These are phyloP conservation scores for Hortiboletus campestris DNA, from an alignment of 768 basidiomycete species.

Conservation along the genomic window DNA sequence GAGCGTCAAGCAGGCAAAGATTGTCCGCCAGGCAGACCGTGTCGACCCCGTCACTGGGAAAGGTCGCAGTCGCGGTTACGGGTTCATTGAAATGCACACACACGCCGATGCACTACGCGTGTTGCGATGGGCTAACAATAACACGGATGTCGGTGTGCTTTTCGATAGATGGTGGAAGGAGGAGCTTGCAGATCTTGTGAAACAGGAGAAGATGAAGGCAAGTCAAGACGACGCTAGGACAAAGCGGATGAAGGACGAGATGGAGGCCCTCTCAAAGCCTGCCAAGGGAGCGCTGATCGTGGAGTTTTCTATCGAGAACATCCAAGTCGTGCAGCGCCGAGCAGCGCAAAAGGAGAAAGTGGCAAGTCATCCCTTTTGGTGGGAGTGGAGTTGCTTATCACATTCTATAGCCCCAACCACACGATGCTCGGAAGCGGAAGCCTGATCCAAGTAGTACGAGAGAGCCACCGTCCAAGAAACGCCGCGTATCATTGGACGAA, in stretches of 20 bases:
- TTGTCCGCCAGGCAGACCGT: slow-evolving; percentile 87
- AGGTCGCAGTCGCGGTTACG: slow-evolving; percentile 90
- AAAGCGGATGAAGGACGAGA: slow-evolving; percentile 59
- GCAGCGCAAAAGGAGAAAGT: slow-evolving; percentile 47
- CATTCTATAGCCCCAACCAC: slow-evolving; percentile 6
- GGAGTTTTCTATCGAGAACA: slow-evolving; percentile 97
- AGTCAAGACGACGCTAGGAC: slow-evolving; percentile 49
- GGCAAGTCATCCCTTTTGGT: background rate
- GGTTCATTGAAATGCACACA: slow-evolving; percentile 85
- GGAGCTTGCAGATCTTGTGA: slow-evolving; percentile 60
- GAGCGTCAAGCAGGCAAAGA: slow-evolving; percentile 85
- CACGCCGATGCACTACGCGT: slow-evolving; percentile 92
- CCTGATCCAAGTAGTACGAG: slow-evolving; percentile 15
- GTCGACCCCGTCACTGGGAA: slow-evolving; percentile 85
- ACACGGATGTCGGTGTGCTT: slow-evolving; percentile 58
- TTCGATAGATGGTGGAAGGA: slow-evolving; percentile 85
- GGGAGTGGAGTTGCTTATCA: background rate
- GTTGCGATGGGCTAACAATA: slow-evolving; percentile 93
- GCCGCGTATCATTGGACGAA: slow-evolving; percentile 28
- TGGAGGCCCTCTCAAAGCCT: slow-evolving; percentile 39
- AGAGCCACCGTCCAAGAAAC: slow-evolving; percentile 43
- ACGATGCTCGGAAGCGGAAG: slow-evolving; percentile 1
- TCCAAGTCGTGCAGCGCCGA: slow-evolving; percentile 82
- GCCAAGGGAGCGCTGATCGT: slow-evolving; percentile 62
- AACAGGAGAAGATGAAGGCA: slow-evolving; percentile 49